Percentiles rank a stretch among this genome's conserved stretches.
These are phyloP conservation scores for Calonectria pseudoturangicola DNA, from an alignment of 2,329 filamentous ascomycete genomes.

Conservation along the genomic window DNA sequence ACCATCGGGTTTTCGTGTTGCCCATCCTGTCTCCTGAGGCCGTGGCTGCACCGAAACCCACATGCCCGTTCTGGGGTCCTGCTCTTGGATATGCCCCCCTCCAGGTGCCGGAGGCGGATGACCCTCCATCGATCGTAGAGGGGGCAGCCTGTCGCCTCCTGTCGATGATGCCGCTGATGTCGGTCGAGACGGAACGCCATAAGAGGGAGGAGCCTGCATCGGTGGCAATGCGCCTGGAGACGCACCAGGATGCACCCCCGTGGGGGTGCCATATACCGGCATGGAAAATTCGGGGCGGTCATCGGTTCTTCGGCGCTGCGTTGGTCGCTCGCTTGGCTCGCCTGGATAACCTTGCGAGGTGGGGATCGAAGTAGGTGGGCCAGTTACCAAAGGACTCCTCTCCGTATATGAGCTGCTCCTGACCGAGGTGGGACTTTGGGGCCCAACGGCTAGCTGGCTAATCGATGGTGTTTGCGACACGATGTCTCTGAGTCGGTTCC, in stretches of 20 bases:
- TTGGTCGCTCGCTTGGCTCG: conserved; percentile 67
- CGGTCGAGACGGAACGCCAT: conserved; percentile 62
- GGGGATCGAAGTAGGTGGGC: conserved; percentile 54
- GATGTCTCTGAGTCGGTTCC: conserved; percentile 82
- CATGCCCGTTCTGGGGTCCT: conserved; percentile 60
- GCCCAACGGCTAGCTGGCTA: conserved; percentile 71
- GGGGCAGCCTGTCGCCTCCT: conserved; percentile 67
- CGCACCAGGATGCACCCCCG: conserved; percentile 53
- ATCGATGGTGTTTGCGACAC: conserved; percentile 76
- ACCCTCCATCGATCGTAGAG: conserved; percentile 67
- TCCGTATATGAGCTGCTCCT: conserved; percentile 62
- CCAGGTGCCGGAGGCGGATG: conserved; percentile 51
- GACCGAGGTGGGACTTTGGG: conserved; percentile 68
- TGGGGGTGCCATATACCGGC: conserved; percentile 61
- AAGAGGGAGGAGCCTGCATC: conserved; percentile 62
- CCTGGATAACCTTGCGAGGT: conserved; percentile 60
- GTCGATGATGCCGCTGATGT: conserved; percentile 61
- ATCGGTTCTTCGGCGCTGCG: conserved; percentile 69
- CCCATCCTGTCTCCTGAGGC: conserved; percentile 61
- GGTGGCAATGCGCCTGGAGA: conserved; percentile 64
- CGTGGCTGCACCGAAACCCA: conserved; percentile 59
- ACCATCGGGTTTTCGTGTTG: conserved; percentile 56
- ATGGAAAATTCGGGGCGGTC: conserved; percentile 66
- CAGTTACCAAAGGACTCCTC: conserved; percentile 59
- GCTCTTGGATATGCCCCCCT: conserved; percentile 57